phyloP scores from a whole-genome alignment of 768 basidiomycete genomes.

The Rhodotorula babjevae region DNA sequence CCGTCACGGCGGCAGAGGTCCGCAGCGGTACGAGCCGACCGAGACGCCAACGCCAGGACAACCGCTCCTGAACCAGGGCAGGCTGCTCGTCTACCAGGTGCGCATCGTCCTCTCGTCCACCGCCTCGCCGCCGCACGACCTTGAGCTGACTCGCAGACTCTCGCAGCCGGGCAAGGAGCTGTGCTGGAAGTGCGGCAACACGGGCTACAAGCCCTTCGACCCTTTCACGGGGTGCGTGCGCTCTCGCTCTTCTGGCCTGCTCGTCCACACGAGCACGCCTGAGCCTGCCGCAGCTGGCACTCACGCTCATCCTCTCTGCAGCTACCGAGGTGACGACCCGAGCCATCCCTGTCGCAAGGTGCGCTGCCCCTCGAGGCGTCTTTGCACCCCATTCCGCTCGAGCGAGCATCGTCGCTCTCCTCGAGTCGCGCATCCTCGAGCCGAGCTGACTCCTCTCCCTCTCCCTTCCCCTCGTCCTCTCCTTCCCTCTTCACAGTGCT shows the following conservation, averaged over 20 bases:
- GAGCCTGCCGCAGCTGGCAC: too few species aligned
- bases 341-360: conserved; percentile 29
- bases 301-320: not conserved
- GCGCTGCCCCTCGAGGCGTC: not conserved
- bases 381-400: too few species aligned
- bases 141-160: too few species aligned
- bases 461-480: not conserved
- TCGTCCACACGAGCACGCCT: too few species aligned
- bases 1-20: too few species aligned
- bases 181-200: conserved; percentile 25
- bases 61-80: conserved; percentile 6
- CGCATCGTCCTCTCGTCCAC: not conserved
- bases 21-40: conserved; percentile 9
- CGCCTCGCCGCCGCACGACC: too few species aligned
- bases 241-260: too few species aligned
- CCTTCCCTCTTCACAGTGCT: conserved; percentile 17
- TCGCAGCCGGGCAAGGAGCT: not conserved
- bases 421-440: too few species aligned
- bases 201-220: conserved; percentile 34
- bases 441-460: not conserved
- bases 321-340: conserved; percentile 31
- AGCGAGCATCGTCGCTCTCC: too few species aligned
- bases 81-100: conserved; percentile 25
- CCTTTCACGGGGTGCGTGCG: not conserved
- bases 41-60: conserved; percentile 16